Evolutionary conservation across 1,139 yeast genomes (phyloP), one percentile per base, ranked within the genome.

Genomic region (Yamadazyma atlantica): DNA sequence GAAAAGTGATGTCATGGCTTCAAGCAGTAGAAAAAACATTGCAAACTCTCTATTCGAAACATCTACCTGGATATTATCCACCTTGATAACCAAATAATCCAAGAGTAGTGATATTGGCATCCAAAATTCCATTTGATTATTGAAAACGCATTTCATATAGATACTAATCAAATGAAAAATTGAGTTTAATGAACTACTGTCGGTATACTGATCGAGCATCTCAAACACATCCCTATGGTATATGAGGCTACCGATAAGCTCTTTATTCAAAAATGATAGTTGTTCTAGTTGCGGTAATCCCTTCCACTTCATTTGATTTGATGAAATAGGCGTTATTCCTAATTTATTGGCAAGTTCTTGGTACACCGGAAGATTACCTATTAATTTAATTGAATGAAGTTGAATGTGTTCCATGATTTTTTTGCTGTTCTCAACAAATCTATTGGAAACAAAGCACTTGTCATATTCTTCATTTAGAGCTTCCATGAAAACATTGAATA

Each of bases 101-200:
- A 67, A 40, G 6, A 67, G 41, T 9, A 42, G 32, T 14, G 50
- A 50, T 4, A 66, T 29, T 22, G 55, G 53, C 26, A 53, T 47
- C 75, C 75, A 69, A 28, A 48, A 57, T 19, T 58, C 60, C 8
- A 36, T 33, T 29, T 57, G 57, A 15, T 51, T 51, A 13, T 43
- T 35, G 1, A 42, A 38, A 1, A 61, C 42, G 2, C 60, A 58
- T 25, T 55, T 51, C 34, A 58, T 42, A 37, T 68, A 69, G 4
- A 65, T 55, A 35, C 64, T 53, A 6, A 60, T 39, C 33, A 66
- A 51, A 36, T 64, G 64, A 41, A 53, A 69, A 2, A 68, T 33
- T 16, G 64, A 38, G 2, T 50, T 49, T 7, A 55, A 52, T 12
- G 55, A 53, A 17, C 56, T 58, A 9, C 48, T 51, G 4, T 46